A percentile compares a stretch with the other conserved stretches of the same genome.
phyloP scores from a whole-genome alignment of 495 filamentous ascomycete genomes.

The Penicillium samsonianum region DNA sequence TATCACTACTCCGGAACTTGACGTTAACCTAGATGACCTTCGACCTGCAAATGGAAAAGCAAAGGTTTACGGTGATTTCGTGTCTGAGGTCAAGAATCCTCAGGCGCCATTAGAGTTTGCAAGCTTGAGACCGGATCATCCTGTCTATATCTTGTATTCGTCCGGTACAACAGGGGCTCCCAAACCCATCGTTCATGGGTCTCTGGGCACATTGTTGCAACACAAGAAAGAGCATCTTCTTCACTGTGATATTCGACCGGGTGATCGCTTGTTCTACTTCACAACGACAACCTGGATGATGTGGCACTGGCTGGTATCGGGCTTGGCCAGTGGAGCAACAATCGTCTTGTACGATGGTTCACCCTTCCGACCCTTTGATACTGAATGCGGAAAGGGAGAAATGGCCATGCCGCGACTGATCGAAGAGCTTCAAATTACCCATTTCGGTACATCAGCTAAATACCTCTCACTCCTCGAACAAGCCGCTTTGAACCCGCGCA shows the following conservation, averaged over 20 bases:
- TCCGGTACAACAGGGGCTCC: conserved; percentile 88
- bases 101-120: conserved; percentile 61
- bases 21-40: conserved; percentile 53
- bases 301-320: conserved; percentile 94
- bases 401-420: conserved; percentile 70
- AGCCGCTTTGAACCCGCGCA: conserved; percentile 63
- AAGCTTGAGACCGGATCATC: conserved; percentile 77
- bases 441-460: conserved; percentile 90
- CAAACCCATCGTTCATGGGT: conserved; percentile 89
- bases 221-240: conserved; percentile 93
- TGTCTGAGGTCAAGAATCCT: conserved; percentile 40
- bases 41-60: conserved; percentile 50
- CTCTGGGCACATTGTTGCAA: conserved; percentile 83
- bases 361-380: conserved; percentile 68
- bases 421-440: conserved; percentile 73
- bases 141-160: conserved; percentile 86
- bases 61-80: conserved; percentile 53
- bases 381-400: conserved; percentile 55
- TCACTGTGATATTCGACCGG: conserved; percentile 71
- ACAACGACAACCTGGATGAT: conserved; percentile 96
- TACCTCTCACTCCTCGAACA: conserved; percentile 92
- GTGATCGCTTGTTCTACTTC: conserved; percentile 76
- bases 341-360: conserved; percentile 88
- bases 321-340: conserved; percentile 74
- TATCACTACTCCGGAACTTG: conserved; percentile 53